A percentile compares a stretch with the other conserved stretches of the same genome.
phyloP scores from a whole-genome alignment of 2,329 filamentous ascomycete genomes.

The Dryadomyces sulphureus region DNA sequence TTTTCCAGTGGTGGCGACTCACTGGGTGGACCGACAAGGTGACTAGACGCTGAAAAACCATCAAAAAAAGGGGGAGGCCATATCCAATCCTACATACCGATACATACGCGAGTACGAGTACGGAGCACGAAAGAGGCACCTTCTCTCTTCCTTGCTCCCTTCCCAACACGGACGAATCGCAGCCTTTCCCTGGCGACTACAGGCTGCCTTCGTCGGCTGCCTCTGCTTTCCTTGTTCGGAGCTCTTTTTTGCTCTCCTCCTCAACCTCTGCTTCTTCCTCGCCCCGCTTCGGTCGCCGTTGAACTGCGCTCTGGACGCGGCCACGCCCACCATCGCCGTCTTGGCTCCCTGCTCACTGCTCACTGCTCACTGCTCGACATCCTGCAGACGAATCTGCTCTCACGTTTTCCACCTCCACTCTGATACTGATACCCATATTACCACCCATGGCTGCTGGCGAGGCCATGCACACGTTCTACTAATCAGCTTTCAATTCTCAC shows the following conservation, averaged over 20 bases:
- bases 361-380: too few species aligned
- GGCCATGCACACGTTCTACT: neutral
- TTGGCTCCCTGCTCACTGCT: too few species aligned
- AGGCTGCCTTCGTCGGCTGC: too few species aligned
- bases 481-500: neutral
- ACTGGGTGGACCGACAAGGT: neutral
- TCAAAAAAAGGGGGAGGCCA: neutral
- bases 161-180: slow-evolving; percentile 1
- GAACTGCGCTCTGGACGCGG: too few species aligned
- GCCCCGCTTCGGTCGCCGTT: too few species aligned
- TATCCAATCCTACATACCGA: neutral
- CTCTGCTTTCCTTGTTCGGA: too few species aligned
- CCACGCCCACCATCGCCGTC: too few species aligned
- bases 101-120: neutral
- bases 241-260: too few species aligned
- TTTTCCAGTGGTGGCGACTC: neutral
- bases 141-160: neutral
- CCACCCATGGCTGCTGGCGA: neutral
- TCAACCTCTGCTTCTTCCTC: too few species aligned
- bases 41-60: neutral
- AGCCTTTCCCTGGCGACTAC: neutral
- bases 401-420: too few species aligned
- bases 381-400: neutral
- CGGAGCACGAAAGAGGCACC: neutral
- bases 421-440: neutral